Base-by-base conservation (phyloP, 495 filamentous ascomycete species). In the Tetracladium marchalianum region DNA sequence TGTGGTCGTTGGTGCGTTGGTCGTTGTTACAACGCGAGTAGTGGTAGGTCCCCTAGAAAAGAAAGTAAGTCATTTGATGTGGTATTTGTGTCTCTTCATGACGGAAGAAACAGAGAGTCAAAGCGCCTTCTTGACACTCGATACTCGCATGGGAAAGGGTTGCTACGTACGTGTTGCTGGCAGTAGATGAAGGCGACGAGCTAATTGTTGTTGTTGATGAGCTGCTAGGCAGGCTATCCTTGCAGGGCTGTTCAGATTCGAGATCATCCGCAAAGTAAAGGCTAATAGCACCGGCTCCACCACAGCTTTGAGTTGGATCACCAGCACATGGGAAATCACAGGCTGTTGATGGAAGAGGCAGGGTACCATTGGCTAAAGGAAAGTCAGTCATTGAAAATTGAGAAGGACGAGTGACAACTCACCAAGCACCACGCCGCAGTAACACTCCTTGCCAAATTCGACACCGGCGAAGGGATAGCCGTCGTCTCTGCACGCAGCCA, bases 391-490 rank as follows among this genome's bases (percentile, higher is more conserved):
- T 71, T 72, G 31, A 54, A 72, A 49, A 69, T 39, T 67, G 62
- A 41, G 63, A 5, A 36, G n/a, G 44, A 53, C 10, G 54, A 7
- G 7, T 27, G 7, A 7, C 7, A 27, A 27, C 22, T 27, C 22
- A 27, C 22, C 22, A 34, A 58, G 39, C 18, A 56, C 50, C n/a
- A 59, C 47, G 9, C 45, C 36, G 31, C 43, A 47, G 39, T 44
- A 62, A 37, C 47, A 72, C 51, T 62, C 66, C 57, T 67, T 58
- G 32, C 62, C 65, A 50, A 58, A 76, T 58, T 76, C 68, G 12
- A 70, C 66, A 45, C 73, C 73, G 7, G 72, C 73, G 36, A 73
- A 68, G 11, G 71, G 66, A 50, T 67, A 75, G 19, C 70, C 65
- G 33, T 63, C 63, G 18, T 39, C 51, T 27, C 62, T 60, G 59